A percentile compares a stretch with the other conserved stretches of the same genome.
Conservation (phyloP, 208 protist genomes). For the Acanthamoeba sp. region DNA sequence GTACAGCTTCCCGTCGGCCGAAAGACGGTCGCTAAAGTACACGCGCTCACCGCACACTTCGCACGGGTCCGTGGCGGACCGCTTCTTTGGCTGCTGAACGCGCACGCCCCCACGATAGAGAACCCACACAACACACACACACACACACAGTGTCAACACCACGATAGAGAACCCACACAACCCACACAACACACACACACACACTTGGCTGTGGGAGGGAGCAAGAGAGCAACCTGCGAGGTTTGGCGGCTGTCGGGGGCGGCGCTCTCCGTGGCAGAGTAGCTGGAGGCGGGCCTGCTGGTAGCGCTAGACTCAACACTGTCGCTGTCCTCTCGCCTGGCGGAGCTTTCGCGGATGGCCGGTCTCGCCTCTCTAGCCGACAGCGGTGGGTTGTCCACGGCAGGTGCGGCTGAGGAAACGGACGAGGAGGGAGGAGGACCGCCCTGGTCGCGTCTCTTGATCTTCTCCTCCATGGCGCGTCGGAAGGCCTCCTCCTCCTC, state of each 20-base stretch:
- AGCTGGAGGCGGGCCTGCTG: neutral
- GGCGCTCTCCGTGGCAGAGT: too few species aligned
- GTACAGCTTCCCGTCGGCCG: slow-evolving; percentile 79
- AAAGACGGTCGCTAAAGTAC: slow-evolving; percentile 78
- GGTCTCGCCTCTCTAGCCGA: neutral
- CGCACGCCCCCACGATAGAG: too few species aligned
- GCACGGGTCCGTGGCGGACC: slow-evolving; percentile 66
- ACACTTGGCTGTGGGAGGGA: too few species aligned
- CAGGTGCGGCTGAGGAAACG: neutral
- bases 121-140: too few species aligned
- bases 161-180: too few species aligned
- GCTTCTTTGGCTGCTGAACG: neutral
- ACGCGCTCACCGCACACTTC: slow-evolving; percentile 79
- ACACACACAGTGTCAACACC: too few species aligned
- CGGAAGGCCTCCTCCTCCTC: slow-evolving; percentile 73
- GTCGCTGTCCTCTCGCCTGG: neutral
- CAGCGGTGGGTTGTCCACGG: neutral
- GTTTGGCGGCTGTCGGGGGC: too few species aligned
- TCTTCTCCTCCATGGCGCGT: slow-evolving; percentile 65
- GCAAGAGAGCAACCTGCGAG: too few species aligned
- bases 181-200: too few species aligned
- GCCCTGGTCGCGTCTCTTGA: neutral
- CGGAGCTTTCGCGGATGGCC: neutral
- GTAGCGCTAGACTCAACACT: neutral
- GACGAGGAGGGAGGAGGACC: neutral